These are phyloP conservation scores for Suillus luteus DNA, from an alignment of 768 basidiomycete species.

Conservation along the genomic window DNA sequence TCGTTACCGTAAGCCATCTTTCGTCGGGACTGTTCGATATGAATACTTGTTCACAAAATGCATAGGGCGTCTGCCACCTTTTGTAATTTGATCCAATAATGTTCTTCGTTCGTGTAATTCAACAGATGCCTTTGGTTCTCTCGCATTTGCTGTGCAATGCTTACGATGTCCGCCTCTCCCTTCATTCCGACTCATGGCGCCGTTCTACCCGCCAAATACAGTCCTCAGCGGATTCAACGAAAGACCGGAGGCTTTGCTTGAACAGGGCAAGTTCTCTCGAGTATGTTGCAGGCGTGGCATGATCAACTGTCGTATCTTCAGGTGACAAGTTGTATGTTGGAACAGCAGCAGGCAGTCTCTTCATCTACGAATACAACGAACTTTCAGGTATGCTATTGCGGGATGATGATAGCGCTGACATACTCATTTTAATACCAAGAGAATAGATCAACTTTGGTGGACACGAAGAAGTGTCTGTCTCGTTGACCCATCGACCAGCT, in stretches of 20 bases:
- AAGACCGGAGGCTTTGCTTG: slow-evolving; percentile 35
- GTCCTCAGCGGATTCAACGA: slow-evolving; percentile 39
- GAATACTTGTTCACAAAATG: neutral
- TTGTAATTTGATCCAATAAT: slow-evolving; percentile 19
- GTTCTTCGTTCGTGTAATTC: slow-evolving; percentile 22
- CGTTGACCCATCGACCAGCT: slow-evolving; percentile 84
- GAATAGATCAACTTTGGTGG: slow-evolving; percentile 43
- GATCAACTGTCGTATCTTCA: slow-evolving; percentile 23
- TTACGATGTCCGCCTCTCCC: slow-evolving; percentile 17
- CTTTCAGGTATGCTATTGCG: slow-evolving; percentile 35
- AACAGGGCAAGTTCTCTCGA: slow-evolving; percentile 26
- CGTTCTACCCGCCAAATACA: slow-evolving; percentile 29
- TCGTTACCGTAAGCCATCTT: too few species aligned
- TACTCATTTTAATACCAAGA: slow-evolving; percentile 5
- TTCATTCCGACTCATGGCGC: slow-evolving; percentile 27
- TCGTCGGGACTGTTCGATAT: neutral
- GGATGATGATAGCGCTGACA: neutral
- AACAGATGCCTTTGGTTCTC: slow-evolving; percentile 26
- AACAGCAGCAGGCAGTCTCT: slow-evolving; percentile 57
- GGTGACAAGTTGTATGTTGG: slow-evolving; percentile 65
- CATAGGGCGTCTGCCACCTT: slow-evolving; percentile 28
- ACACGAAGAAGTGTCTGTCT: slow-evolving; percentile 66
- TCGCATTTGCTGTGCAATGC: slow-evolving; percentile 18
- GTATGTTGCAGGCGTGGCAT: slow-evolving; percentile 11
- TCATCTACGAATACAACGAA: slow-evolving; percentile 50